Percentiles rank a stretch among this genome's conserved stretches.
Conservation (phyloP, 2,329 filamentous ascomycete genomes). For the Ceratocystiopsis brevicomis region DNA sequence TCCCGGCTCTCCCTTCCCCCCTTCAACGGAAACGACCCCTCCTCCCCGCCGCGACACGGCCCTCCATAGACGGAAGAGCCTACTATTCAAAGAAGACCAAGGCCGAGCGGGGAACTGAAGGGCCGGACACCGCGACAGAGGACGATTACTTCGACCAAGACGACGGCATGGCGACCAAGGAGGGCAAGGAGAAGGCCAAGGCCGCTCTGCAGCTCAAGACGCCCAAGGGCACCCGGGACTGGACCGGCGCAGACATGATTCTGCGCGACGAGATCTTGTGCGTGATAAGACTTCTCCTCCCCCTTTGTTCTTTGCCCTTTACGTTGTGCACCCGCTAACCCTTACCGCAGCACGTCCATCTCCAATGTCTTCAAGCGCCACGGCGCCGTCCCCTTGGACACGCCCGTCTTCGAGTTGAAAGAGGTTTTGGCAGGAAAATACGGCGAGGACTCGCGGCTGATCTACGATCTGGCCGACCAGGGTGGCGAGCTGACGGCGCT, state of each 20-base stretch:
- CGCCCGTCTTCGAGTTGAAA: conserved; percentile 57
- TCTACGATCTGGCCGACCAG: conserved; percentile 65
- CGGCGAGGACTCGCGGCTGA: conserved; percentile 53
- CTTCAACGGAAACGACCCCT: too few relatives aligned
- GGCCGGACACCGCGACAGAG: too few relatives aligned
- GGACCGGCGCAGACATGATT: conserved; percentile 47
- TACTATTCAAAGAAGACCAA: too few relatives aligned
- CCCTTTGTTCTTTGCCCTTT: background rate
- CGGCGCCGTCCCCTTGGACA: conserved; percentile 52
- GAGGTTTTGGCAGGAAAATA: conserved; percentile 36
- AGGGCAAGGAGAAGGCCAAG: conserved; percentile 8
- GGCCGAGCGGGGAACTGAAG: too few relatives aligned
- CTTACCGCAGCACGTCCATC: conserved; percentile 8
- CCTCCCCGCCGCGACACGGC: too few relatives aligned
- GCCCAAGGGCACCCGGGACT: conserved; percentile 61
- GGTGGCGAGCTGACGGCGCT: conserved; percentile 67
- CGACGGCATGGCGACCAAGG: conserved; percentile 7
- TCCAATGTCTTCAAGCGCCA: conserved; percentile 28
- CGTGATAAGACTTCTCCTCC: background rate
- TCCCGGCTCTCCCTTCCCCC: too few relatives aligned
- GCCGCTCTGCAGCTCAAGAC: conserved; percentile 39
- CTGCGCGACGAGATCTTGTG: conserved; percentile 48
- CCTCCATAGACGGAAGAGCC: too few relatives aligned
- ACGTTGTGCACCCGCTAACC: background rate
- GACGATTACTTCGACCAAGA: background rate